Evolutionary conservation across 106 monocot genomes (phyloP).

Genomic region (Allium cepa): DNA sequence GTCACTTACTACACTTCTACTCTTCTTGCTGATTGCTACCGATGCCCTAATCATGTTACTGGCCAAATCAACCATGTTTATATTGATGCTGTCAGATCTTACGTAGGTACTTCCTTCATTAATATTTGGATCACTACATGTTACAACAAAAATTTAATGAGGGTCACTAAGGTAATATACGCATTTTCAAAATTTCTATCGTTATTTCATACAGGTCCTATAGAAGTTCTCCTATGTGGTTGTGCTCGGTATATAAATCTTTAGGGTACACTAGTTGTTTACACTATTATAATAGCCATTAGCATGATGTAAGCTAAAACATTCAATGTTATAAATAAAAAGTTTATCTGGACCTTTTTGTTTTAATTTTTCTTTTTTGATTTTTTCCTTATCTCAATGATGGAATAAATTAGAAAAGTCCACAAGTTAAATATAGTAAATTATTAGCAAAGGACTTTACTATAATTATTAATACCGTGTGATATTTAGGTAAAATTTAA

Average conservation of each 20-base stretch:
- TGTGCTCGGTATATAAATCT: constrained; percentile 53
- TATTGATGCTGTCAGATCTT: constrained; percentile 52
- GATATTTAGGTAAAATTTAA: too few relatives aligned
- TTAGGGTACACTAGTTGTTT: constrained; percentile 71
- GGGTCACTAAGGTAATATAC: too few relatives aligned
- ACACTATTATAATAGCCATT: constrained; percentile 50
- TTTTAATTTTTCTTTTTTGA: too few relatives aligned
- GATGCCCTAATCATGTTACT: constrained; percentile 31
- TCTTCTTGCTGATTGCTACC: constrained; percentile 47
- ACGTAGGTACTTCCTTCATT: constrained; percentile 25
- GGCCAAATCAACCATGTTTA: constrained; percentile 39
- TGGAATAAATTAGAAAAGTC: too few relatives aligned
- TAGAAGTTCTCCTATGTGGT: constrained; percentile 40
- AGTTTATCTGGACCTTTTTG: too few relatives aligned
- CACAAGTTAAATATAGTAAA: too few relatives aligned
- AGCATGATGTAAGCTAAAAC: constrained; percentile 56
- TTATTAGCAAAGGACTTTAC: too few relatives aligned
- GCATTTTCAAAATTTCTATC: too few relatives aligned
- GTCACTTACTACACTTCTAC: constrained; percentile 60
- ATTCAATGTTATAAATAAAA: too few relatives aligned
- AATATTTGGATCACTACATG: background rate
- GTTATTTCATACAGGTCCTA: constrained; percentile 19
- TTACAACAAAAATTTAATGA: background rate
- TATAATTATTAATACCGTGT: too few relatives aligned
- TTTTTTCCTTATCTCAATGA: too few relatives aligned